Evolutionary conservation across 1,284 basidiomycete genomes (phyloP).

Genomic region (Golubevia sp.): DNA sequence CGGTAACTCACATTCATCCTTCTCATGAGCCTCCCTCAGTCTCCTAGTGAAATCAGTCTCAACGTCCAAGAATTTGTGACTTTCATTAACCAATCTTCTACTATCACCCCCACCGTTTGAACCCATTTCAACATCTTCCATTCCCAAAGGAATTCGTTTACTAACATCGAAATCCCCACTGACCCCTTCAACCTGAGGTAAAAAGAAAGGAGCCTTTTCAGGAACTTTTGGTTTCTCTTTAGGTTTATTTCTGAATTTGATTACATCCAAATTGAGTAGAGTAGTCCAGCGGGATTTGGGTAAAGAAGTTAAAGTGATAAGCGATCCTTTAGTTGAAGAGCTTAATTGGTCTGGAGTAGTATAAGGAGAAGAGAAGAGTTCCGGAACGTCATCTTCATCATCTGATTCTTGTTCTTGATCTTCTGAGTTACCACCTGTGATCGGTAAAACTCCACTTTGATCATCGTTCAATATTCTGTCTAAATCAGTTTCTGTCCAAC

Average conservation of each 20-base stretch:
- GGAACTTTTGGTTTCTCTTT: constrained; percentile 92
- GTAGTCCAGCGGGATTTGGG: constrained; percentile 96
- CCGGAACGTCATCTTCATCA: constrained; percentile 5
- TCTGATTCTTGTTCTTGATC: constrained; percentile 1
- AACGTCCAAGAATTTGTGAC: constrained; percentile 64
- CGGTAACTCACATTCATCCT: constrained; percentile 71
- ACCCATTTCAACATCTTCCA: constrained; percentile 3
- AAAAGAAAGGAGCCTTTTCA: constrained; percentile 94
- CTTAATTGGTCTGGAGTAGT: constrained; percentile 82
- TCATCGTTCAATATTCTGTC: too few species aligned
- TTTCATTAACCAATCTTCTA: constrained; percentile 65
- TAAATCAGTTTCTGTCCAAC: too few species aligned
- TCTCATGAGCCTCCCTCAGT: constrained; percentile 68
- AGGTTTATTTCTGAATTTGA: constrained; percentile 89
- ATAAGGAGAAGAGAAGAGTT: constrained; percentile 68
- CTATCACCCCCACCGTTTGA: background rate
- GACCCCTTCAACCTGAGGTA: constrained; percentile 58
- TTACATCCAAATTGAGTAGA: constrained; percentile 90
- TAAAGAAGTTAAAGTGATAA: constrained; percentile 84
- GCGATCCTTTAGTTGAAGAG: background rate
- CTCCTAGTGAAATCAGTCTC: constrained; percentile 78
- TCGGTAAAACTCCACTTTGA: too few species aligned
- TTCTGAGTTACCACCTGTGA: background rate
- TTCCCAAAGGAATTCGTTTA: background rate
- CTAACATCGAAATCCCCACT: background rate